Conservation (phyloP, 1,284 basidiomycete genomes). For the Heterobasidion occidentale region DNA sequence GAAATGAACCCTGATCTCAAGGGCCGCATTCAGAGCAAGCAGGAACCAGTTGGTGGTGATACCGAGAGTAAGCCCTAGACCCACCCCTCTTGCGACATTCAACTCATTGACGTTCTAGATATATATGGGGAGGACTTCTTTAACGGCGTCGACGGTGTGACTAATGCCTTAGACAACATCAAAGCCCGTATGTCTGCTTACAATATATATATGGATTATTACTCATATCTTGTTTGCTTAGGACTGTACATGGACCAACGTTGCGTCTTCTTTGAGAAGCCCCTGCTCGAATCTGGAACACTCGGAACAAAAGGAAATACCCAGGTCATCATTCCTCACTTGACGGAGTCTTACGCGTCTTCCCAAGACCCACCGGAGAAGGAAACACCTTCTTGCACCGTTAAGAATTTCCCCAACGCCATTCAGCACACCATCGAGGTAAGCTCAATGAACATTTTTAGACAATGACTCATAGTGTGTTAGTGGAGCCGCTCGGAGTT, state of each 20-base stretch:
- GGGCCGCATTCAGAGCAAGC: constrained; percentile 84
- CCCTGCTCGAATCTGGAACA: constrained; percentile 95
- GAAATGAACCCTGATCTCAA: constrained; percentile 95
- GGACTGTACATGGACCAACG: constrained; percentile 99
- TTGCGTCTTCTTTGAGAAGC: constrained; percentile 96
- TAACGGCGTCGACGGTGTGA: constrained; percentile 84
- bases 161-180: constrained; percentile 99
- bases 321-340: constrained; percentile 91
- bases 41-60: constrained; percentile 90
- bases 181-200: constrained; percentile 69
- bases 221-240: constrained; percentile 19
- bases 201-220: neutral
- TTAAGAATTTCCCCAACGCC: constrained; percentile 99
- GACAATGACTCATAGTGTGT: constrained; percentile 4
- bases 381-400: constrained; percentile 94
- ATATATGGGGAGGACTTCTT: constrained; percentile 92
- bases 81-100: neutral
- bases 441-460: constrained; percentile 11
- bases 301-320: constrained; percentile 98
- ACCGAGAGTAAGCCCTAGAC: constrained; percentile 72
- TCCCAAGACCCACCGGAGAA: constrained; percentile 99
- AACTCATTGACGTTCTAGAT: constrained; percentile 37
- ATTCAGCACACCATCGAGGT: constrained; percentile 99
- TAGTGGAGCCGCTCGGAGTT: constrained; percentile 95
- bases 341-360: constrained; percentile 97